Evolutionary conservation across 202 grass and related monocot genomes (phyloP).

Genomic region (Panicum hallii): DNA sequence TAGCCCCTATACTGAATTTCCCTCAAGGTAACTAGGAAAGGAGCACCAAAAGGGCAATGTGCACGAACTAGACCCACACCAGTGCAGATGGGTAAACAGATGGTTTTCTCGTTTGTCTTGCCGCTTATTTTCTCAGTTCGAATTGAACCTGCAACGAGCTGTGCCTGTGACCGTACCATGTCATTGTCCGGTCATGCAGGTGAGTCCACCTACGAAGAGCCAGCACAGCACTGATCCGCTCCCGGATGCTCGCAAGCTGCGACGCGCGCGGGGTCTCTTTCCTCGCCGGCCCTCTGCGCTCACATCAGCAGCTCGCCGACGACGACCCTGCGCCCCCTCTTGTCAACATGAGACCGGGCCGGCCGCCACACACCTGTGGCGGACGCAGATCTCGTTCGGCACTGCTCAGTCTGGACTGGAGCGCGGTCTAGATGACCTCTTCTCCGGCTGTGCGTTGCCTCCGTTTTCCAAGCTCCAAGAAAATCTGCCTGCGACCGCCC

Average conservation of each 20-base stretch:
- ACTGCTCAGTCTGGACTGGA: neutral
- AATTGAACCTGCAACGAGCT: no score
- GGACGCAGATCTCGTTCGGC: neutral
- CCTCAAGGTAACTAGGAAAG: neutral
- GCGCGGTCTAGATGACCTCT: neutral
- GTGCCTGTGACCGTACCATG: no score
- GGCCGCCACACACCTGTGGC: conserved; percentile 13
- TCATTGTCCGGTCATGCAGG: no score
- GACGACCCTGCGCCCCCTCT: neutral
- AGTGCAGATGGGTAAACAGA: no score
- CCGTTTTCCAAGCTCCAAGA: neutral
- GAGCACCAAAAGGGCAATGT: neutral
- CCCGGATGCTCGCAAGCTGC: neutral
- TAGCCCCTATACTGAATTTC: no score
- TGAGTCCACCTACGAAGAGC: neutral
- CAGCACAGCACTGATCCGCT: neutral
- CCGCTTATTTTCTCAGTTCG: no score
- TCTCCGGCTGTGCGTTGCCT: no score
- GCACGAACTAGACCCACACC: no score
- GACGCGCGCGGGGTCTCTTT: neutral
- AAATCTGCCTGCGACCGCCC: neutral
- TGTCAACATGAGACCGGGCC: neutral
- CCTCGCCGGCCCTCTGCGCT: neutral
- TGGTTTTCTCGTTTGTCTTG: no score
- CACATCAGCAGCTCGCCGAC: neutral